Evolutionary conservation across 164 flowering plant genomes (phyloP).

Genomic region (Chimonanthus salicifolius): DNA sequence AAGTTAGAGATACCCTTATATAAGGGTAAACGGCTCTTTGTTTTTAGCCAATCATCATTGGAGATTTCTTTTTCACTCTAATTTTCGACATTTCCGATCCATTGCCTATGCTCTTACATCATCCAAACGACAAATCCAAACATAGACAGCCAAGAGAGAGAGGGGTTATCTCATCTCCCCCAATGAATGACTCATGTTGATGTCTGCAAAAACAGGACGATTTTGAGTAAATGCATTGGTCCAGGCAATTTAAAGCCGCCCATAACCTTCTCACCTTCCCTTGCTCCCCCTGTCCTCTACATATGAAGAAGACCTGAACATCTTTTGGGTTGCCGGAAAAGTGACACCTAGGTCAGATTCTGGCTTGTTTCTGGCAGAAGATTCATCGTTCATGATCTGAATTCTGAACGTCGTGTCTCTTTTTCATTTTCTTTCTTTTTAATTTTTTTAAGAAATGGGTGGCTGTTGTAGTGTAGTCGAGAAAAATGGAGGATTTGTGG

Average conservation of each 20-base stretch:
- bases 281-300: conserved; percentile 2
- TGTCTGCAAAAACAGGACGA: neutral
- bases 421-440: neutral
- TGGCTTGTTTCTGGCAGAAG: neutral
- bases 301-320: neutral
- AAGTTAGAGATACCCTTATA: too few relatives aligned
- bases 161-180: too few relatives aligned
- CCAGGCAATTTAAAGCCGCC: neutral
- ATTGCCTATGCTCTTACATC: neutral
- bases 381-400: neutral
- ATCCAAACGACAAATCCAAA: too few relatives aligned
- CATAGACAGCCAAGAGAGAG: neutral
- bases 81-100: neutral
- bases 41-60: neutral
- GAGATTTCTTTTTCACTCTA: neutral
- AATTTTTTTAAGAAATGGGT: conserved; percentile 36
- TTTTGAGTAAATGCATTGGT: neutral
- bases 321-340: conserved; percentile 1
- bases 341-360: neutral
- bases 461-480: conserved; percentile 42
- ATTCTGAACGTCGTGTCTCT: conserved; percentile 5
- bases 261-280: neutral
- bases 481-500: conserved; percentile 9
- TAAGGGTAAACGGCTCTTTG: neutral
- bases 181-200: neutral